Conservation (phyloP, 129 eudicot genomes). For the sunflower (Helianthus annuus) region DNA sequence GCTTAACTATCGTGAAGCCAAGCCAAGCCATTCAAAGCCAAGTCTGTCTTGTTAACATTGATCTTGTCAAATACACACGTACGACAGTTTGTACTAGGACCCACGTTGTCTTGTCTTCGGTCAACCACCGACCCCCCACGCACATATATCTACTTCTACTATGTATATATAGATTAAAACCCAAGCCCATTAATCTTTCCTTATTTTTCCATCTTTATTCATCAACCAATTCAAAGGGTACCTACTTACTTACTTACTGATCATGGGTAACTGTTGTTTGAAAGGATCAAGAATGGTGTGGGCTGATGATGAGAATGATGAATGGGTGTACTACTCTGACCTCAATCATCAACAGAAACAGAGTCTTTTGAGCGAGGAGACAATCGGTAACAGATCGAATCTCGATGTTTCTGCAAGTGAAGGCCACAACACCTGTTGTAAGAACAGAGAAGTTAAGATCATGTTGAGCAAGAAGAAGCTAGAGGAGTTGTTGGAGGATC, state of each 20-base stretch:
- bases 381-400: neutral
- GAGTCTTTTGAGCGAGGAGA: slow-evolving; percentile 23
- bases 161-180: slow-evolving; percentile 23
- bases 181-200: slow-evolving; percentile 12
- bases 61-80: slow-evolving; percentile 22
- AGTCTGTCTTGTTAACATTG: neutral
- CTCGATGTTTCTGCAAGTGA: neutral
- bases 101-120: slow-evolving; percentile 30
- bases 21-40: slow-evolving; percentile 15
- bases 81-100: slow-evolving; percentile 14
- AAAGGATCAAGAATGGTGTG: slow-evolving; percentile 39
- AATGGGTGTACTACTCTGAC: slow-evolving; percentile 30
- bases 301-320: slow-evolving; percentile 24
- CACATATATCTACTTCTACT: neutral
- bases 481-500: slow-evolving; percentile 40
- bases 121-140: slow-evolving; percentile 22
- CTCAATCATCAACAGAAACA: slow-evolving; percentile 30
- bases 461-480: slow-evolving; percentile 43
- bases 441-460: slow-evolving; percentile 41
- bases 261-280: slow-evolving; percentile 48
- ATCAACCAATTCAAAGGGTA: neutral
- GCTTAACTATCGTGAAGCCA: neutral
- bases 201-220: neutral
- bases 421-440: neutral
- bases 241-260: neutral